phyloP scores from a whole-genome alignment of 176 grass and related monocot species.

The Olyra latifolia region DNA sequence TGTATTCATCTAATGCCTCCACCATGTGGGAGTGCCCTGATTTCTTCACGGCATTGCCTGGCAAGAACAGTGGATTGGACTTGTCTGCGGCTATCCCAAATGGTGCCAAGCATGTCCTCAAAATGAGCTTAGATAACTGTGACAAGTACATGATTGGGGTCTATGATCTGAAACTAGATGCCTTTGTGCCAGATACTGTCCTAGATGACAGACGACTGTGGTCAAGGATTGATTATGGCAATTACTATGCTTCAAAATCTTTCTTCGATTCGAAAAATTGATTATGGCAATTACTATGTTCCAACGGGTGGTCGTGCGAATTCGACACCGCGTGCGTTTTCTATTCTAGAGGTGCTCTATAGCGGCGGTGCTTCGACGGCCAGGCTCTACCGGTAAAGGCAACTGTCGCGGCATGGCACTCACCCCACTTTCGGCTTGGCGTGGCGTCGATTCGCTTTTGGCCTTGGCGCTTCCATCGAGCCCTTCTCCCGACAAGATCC shows the following conservation, averaged over 20 bases:
- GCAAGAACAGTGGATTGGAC: slow-evolving; percentile 54
- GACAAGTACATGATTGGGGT: slow-evolving; percentile 79
- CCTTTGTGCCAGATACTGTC: slow-evolving; percentile 59
- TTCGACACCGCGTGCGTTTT: too few relatives aligned
- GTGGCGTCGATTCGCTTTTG: too few relatives aligned
- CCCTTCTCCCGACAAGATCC: too few relatives aligned
- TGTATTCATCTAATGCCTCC: slow-evolving; percentile 51
- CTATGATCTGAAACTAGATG: slow-evolving; percentile 55
- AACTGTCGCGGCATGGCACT: too few relatives aligned
- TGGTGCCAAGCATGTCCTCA: slow-evolving; percentile 70
- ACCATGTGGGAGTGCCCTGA: slow-evolving; percentile 81
- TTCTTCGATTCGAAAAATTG: slow-evolving; percentile 75
- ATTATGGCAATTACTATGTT: too few relatives aligned
- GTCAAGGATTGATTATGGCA: slow-evolving; percentile 74
- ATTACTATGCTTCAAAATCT: slow-evolving; percentile 88
- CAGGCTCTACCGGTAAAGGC: too few relatives aligned
- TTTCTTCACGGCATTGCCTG: slow-evolving; percentile 49
- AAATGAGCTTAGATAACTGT: slow-evolving; percentile 56
- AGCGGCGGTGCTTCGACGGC: too few relatives aligned
- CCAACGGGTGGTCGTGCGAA: too few relatives aligned
- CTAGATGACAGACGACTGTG: slow-evolving; percentile 56
- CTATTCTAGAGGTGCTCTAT: too few relatives aligned
- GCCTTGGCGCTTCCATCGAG: too few relatives aligned
- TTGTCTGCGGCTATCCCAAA: slow-evolving; percentile 37
- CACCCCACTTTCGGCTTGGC: too few relatives aligned